These are phyloP conservation scores for Colletotrichum abscissum DNA, from an alignment of 2,329 filamentous ascomycete species.

Conservation along the genomic window DNA sequence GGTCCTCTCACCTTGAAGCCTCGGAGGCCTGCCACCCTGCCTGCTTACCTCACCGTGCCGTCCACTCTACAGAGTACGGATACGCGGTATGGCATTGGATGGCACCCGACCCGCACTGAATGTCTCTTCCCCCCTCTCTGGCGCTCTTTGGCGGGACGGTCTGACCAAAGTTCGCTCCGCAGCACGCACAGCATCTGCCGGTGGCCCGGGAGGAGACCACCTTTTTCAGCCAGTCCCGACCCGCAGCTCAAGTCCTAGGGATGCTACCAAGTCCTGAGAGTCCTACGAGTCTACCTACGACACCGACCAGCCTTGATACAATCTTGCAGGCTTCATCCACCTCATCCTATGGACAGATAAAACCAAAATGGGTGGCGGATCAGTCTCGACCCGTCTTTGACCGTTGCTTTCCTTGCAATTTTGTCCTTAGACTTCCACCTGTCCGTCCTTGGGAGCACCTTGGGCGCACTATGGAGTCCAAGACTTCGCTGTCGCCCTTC, in stretches of 20 bases:
- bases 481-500: conserved; percentile 42
- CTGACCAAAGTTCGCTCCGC: neutral
- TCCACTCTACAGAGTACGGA: neutral
- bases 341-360: conserved; percentile 27
- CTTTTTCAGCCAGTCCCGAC: conserved; percentile 32
- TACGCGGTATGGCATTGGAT: too few relatives aligned
- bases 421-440: neutral
- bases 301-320: conserved; percentile 1
- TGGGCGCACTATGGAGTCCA: conserved; percentile 43
- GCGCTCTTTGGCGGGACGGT: too few relatives aligned
- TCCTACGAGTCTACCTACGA: conserved; percentile 36
- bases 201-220: conserved; percentile 18
- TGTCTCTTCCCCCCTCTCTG: conserved; percentile 6
- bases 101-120: conserved; percentile 2
- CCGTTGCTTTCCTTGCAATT: conserved; percentile 9
- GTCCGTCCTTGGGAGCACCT: neutral
- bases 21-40: neutral
- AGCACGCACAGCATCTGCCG: conserved; percentile 13
- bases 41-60: conserved; percentile 20
- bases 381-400: conserved; percentile 18
- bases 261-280: conserved; percentile 28
- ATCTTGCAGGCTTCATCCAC: conserved; percentile 13
- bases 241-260: conserved; percentile 29
- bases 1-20: neutral
- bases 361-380: conserved; percentile 34